Evolutionary conservation across 2,329 filamentous ascomycete genomes (phyloP), one percentile per base, ranked within the genome.

Genomic region (Penicillium sumatraense): DNA sequence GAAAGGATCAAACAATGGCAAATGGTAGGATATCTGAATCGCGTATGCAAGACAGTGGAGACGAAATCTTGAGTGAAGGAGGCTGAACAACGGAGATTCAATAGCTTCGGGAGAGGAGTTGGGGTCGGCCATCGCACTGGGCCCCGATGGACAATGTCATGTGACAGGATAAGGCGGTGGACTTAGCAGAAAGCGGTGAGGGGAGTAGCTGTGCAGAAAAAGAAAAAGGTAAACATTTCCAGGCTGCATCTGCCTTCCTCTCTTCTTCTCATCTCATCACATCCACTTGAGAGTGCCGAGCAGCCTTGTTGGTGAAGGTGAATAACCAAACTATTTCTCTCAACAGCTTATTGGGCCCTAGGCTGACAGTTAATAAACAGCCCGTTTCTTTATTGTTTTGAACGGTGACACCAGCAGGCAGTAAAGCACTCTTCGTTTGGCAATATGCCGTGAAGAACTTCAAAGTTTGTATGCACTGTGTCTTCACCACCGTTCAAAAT

Each of bases 381-480:
- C 38, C 38, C n/a, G 38, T n/a, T n/a, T 20, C 38, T 23, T 40
- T 13, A 21, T 41, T n/a, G 33, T 16, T 23, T 18, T 44, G 14
- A 21, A 8, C 16, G 21, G 18, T 16, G 14, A 3, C 20, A 21
- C 7, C 36, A 11, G 13, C 36, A 10, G 36, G 29, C 29, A 31
- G 29, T 13, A 38, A 38, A 18, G 40, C 40, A 18, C 40, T 44
- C 27, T 14, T 27, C 21, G 40, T 23, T 44, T 18, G 29, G 31
- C 35, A 49, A 40, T 10, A 42, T 50, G 35, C 27, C 48, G 35
- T 46, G 54, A 50, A 49, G 29, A 36, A 31, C 13, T 27, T 40
- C 21, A n/a, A 26, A 13, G 14, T 16, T 44, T 16, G 31, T 20
- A 33, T 16, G n/a, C 13, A 40, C 14, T 21, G 18, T 21, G 8